Conservation (phyloP, 2,329 filamentous ascomycete species). For the Leptographium procerum region DNA sequence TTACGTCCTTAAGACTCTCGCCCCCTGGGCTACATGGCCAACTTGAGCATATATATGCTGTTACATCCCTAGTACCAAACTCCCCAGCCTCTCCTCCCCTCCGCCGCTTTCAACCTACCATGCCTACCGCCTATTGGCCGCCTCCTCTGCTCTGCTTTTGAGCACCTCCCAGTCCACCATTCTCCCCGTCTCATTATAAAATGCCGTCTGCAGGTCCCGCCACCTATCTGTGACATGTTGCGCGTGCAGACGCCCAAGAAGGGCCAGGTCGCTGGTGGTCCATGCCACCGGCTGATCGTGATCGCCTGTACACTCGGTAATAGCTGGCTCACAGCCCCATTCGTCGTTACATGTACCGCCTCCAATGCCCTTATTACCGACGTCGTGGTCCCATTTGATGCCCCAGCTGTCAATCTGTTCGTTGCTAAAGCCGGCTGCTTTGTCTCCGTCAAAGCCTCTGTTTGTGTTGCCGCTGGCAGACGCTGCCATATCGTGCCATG, state of each 20-base stretch:
- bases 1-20: too few species aligned
- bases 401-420: background rate
- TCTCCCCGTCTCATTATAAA: slow-evolving; percentile 30
- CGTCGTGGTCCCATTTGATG: background rate
- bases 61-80: background rate
- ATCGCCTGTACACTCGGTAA: background rate
- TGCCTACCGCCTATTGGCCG: background rate
- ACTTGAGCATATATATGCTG: background rate
- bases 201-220: slow-evolving; percentile 32
- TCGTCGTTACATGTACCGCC: background rate
- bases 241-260: slow-evolving; percentile 19
- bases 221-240: slow-evolving; percentile 21
- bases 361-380: background rate
- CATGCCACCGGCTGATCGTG: background rate
- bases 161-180: slow-evolving; percentile 28
- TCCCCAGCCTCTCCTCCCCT: background rate
- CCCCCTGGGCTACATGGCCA: too few species aligned
- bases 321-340: background rate
- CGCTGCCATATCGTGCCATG: background rate
- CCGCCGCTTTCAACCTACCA: background rate
- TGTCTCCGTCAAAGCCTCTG: background rate
- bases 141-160: slow-evolving; percentile 20
- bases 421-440: background rate
- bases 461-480: background rate
- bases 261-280: slow-evolving; percentile 19